phyloP scores from a whole-genome alignment of 495 filamentous ascomycete species.

The Talaromyces thailandensis region DNA sequence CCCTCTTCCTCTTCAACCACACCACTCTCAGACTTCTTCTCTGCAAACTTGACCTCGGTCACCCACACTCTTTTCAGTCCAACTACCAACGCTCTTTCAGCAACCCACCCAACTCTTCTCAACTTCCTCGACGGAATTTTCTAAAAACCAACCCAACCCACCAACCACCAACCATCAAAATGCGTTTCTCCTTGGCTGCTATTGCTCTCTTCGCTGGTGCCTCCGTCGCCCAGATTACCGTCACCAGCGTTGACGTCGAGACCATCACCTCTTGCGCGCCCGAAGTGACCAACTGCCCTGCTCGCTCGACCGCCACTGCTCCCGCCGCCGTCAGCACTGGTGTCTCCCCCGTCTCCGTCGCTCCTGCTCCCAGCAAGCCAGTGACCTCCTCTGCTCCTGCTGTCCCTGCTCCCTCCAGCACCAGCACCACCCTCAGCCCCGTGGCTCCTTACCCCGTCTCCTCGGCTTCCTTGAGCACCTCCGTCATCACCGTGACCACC shows the following conservation, averaged over 20 bases:
- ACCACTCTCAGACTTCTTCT: slow-evolving; percentile 24
- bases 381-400: slow-evolving; percentile 13
- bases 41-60: slow-evolving; percentile 42
- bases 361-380: slow-evolving; percentile 8
- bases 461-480: slow-evolving; percentile 12
- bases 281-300: slow-evolving; percentile 51
- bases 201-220: slow-evolving; percentile 43
- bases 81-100: slow-evolving; percentile 40
- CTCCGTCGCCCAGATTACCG: slow-evolving; percentile 33
- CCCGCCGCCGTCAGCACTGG: slow-evolving; percentile 12
- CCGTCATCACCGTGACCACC: slow-evolving; percentile 31
- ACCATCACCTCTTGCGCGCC: slow-evolving; percentile 53
- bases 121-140: slow-evolving; percentile 24
- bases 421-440: slow-evolving; percentile 6
- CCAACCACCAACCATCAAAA: slow-evolving; percentile 31
- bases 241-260: slow-evolving; percentile 46
- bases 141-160: slow-evolving; percentile 15
- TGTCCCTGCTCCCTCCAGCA: slow-evolving; percentile 12
- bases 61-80: slow-evolving; percentile 40
- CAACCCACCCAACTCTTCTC: slow-evolving; percentile 8
- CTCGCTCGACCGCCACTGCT: slow-evolving; percentile 9
- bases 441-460: slow-evolving; percentile 10
- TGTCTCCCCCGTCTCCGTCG: slow-evolving; percentile 10
- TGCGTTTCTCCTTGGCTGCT: slow-evolving; percentile 45
- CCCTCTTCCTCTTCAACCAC: slow-evolving; percentile 19